Evolutionary conservation across 495 filamentous ascomycete species (phyloP).

Genomic region (Jackrogersella minutella): DNA sequence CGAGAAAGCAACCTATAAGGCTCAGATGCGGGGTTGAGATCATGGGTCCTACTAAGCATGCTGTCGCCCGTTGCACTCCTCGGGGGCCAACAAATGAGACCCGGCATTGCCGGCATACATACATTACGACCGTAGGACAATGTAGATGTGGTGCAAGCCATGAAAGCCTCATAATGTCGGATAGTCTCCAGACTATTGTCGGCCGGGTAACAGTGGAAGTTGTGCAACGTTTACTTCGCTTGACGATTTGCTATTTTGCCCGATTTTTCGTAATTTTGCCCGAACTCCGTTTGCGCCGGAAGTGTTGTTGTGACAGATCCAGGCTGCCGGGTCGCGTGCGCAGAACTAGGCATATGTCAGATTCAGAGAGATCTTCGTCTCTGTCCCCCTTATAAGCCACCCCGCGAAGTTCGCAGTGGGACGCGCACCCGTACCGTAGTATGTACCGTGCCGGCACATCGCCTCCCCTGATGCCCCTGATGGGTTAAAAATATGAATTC

Average conservation of each 20-base stretch:
- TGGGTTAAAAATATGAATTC: neutral
- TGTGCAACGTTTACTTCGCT: conserved; percentile 16
- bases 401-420: conserved; percentile 1
- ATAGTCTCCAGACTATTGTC: conserved; percentile 19
- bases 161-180: conserved; percentile 12
- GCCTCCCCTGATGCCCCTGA: neutral
- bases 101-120: conserved; percentile 13
- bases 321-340: conserved; percentile 26
- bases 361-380: conserved; percentile 7
- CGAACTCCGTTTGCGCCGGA: conserved; percentile 1
- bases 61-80: conserved; percentile 4
- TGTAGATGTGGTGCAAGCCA: conserved; percentile 14
- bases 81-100: neutral
- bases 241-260: neutral
- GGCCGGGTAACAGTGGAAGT: neutral
- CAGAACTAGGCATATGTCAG: neutral
- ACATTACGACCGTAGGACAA: conserved; percentile 11
- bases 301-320: conserved; percentile 8
- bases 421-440: neutral
- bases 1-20: neutral
- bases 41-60: conserved; percentile 12
- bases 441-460: neutral
- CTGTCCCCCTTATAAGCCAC: neutral
- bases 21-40: conserved; percentile 19
- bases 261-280: neutral